Conservation (phyloP, 2,329 filamentous ascomycete species). For the Colletotrichum nymphaeae region DNA sequence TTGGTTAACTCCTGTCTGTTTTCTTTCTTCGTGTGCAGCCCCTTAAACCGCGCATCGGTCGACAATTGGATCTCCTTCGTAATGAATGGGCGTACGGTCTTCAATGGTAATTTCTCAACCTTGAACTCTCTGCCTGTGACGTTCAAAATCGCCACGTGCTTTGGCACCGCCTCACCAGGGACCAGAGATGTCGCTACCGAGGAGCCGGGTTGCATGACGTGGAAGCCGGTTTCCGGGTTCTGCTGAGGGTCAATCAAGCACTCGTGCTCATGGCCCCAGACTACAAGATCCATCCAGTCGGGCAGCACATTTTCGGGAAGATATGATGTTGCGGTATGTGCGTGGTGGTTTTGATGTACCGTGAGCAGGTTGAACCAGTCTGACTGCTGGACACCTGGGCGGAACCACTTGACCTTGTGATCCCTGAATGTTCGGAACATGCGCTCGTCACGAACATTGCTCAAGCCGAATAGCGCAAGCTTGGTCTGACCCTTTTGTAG, state of each 20-base stretch:
- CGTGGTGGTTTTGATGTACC: conserved; percentile 96
- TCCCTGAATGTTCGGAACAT: conserved; percentile 94
- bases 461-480: conserved; percentile 91
- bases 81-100: conserved; percentile 90
- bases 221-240: conserved; percentile 90
- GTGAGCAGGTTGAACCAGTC: conserved; percentile 98
- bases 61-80: conserved; percentile 84
- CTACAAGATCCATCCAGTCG: conserved; percentile 87
- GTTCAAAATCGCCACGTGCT: conserved; percentile 88
- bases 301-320: conserved; percentile 94
- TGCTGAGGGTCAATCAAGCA: conserved; percentile 86
- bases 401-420: conserved; percentile 93
- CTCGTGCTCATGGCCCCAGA: conserved; percentile 99
- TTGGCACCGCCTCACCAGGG: conserved; percentile 88
- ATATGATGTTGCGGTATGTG: conserved; percentile 92
- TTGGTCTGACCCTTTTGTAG: conserved; percentile 95
- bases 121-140: conserved; percentile 86
- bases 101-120: conserved; percentile 83
- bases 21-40: conserved; percentile 82
- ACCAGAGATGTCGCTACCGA: conserved; percentile 94
- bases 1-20: conserved; percentile 85
- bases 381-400: conserved; percentile 79
- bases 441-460: conserved; percentile 95
- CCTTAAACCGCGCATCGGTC: conserved; percentile 80
- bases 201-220: conserved; percentile 97